Evolutionary conservation across 805 yeast genomes (phyloP).

Genomic region (Saturnispora saitoi): DNA sequence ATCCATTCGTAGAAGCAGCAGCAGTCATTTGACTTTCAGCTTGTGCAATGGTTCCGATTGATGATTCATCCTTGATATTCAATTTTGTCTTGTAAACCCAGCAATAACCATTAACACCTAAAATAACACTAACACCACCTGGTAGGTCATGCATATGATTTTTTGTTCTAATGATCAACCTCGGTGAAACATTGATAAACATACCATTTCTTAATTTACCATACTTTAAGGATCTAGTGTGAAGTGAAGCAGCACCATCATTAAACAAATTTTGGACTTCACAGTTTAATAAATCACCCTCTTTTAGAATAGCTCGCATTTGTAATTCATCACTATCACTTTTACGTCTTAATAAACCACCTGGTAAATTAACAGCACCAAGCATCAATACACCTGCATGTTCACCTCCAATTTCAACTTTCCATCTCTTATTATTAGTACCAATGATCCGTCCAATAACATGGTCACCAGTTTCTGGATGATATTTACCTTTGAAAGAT

Average conservation of each 20-base stretch:
- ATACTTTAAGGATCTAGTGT: constrained; percentile 89
- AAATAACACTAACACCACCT: constrained; percentile 82
- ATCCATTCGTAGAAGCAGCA: constrained; percentile 25
- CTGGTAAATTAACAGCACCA: constrained; percentile 95
- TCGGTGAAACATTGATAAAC: constrained; percentile 71
- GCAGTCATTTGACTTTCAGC: constrained; percentile 33
- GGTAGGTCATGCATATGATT: constrained; percentile 85
- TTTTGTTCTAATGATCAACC: constrained; percentile 74
- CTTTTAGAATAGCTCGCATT: constrained; percentile 89
- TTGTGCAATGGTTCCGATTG: constrained; percentile 10
- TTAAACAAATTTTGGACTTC: constrained; percentile 86
- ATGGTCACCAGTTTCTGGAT: constrained; percentile 96
- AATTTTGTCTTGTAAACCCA: constrained; percentile 73
- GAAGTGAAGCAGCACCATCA: constrained; percentile 90
- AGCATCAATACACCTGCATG: constrained; percentile 88
- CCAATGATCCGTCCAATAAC: constrained; percentile 89
- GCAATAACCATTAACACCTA: constrained; percentile 91
- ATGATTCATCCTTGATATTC: constrained; percentile 10
- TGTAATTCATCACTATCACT: constrained; percentile 93
- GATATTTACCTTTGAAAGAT: constrained; percentile 80
- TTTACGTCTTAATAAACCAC: constrained; percentile 91
- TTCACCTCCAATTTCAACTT: constrained; percentile 91
- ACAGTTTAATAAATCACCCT: constrained; percentile 91
- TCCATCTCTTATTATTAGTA: constrained; percentile 92
- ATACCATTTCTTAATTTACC: constrained; percentile 93